Conservation (phyloP, 306 rosid genomes). For the Castanea crenata region DNA sequence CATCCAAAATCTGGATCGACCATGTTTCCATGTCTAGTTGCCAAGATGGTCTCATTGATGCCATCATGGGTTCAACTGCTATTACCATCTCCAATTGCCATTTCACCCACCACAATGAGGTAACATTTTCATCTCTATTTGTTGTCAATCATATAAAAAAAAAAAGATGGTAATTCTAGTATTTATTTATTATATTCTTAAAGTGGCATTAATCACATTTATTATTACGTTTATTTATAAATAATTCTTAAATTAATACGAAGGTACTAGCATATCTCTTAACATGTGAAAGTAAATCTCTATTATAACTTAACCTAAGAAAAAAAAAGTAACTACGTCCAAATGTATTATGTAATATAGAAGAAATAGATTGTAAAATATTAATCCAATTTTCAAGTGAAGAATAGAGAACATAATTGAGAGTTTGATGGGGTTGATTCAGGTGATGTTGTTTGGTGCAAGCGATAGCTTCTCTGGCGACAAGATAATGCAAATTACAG, state of each 20-base stretch:
- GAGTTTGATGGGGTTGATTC: conserved; percentile 2
- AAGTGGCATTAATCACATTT: too few relatives aligned
- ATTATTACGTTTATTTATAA: too few relatives aligned
- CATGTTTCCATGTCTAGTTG: conserved; percentile 71
- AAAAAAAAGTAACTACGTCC: too few relatives aligned
- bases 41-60: conserved; percentile 66
- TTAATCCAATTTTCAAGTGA: not conserved
- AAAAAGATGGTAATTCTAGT: too few relatives aligned
- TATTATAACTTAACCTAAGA: too few relatives aligned
- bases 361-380: too few relatives aligned
- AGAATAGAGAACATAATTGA: not conserved
- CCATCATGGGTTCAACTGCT: conserved; percentile 72
- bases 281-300: too few relatives aligned
- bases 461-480: conserved; percentile 34
- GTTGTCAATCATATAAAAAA: too few relatives aligned
- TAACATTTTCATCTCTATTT: not conserved
- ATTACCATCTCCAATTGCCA: conserved; percentile 82
- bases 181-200: too few relatives aligned
- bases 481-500: conserved; percentile 63
- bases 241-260: too few relatives aligned
- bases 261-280: too few relatives aligned
- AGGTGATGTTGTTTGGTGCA: conserved; percentile 87
- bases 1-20: conserved; percentile 76
- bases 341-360: too few relatives aligned
- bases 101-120: conserved; percentile 74